These are phyloP conservation scores for Gracilaria domingensis DNA, from an alignment of 23 red algal genomes.

Conservation along the genomic window DNA sequence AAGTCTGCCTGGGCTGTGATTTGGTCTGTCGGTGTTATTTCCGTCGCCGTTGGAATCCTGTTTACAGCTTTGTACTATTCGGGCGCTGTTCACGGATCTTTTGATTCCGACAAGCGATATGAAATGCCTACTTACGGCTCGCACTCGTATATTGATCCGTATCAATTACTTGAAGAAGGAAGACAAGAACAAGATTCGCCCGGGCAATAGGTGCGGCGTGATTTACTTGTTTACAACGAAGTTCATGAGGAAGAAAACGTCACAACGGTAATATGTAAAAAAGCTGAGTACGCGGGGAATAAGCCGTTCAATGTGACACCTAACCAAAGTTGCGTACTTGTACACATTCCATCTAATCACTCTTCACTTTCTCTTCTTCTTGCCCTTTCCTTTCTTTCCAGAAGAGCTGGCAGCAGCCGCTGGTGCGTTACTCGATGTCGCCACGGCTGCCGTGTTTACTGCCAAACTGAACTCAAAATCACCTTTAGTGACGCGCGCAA, in stretches of 20 bases:
- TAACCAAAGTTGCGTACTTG: not conserved
- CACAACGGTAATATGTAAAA: not conserved
- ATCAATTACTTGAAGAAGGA: slow-evolving; percentile 45
- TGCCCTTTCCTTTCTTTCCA: slow-evolving; percentile 18
- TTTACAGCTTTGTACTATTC: slow-evolving; percentile 51
- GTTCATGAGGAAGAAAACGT: not conserved
- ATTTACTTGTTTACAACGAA: not conserved
- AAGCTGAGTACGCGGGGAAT: not conserved
- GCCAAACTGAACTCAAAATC: slow-evolving; percentile 77
- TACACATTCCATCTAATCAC: not conserved
- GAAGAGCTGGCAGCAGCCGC: slow-evolving; percentile 2
- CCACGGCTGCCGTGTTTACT: not conserved
- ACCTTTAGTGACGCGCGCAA: slow-evolving; percentile 83
- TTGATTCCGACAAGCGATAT: slow-evolving; percentile 30
- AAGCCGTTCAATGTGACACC: not conserved
- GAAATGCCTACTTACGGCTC: slow-evolving; percentile 65
- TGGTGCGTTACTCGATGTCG: not conserved
- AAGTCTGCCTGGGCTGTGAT: slow-evolving; percentile 39
- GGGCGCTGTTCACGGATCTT: slow-evolving; percentile 57
- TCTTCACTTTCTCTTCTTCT: slow-evolving; percentile 43
- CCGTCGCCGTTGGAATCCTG: slow-evolving; percentile 21
- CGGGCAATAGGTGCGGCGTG: not conserved
- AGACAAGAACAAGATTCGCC: slow-evolving; percentile 17
- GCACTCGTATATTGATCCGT: slow-evolving; percentile 57
- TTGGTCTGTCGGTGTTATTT: slow-evolving; percentile 46